These are phyloP conservation scores for Capsella rubella DNA, from an alignment of 441 rosid genomes.

Conservation along the genomic window DNA sequence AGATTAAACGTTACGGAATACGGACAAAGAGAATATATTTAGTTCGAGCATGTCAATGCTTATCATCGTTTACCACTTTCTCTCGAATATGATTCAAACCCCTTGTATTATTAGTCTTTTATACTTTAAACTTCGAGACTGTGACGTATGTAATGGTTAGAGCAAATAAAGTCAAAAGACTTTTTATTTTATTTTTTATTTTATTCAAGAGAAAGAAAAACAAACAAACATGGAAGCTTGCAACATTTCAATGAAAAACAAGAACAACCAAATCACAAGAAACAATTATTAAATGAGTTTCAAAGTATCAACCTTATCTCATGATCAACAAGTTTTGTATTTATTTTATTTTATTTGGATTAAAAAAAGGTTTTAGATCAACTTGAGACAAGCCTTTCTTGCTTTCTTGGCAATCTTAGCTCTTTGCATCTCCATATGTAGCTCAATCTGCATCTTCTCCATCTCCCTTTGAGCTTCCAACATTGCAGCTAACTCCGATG, in stretches of 20 bases:
- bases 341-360: background rate
- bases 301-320: background rate
- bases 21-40: background rate
- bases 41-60: conserved; percentile 12
- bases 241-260: conserved; percentile 27
- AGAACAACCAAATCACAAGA: background rate
- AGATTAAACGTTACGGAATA: background rate
- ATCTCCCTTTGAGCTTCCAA: conserved; percentile 47
- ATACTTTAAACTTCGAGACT: background rate
- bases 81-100: background rate
- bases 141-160: background rate
- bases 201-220: background rate
- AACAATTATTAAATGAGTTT: background rate
- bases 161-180: conserved; percentile 1
- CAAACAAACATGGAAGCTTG: conserved; percentile 20
- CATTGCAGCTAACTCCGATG: conserved; percentile 42
- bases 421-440: conserved; percentile 43
- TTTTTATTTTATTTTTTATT: too few relatives aligned
- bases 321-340: conserved; percentile 16
- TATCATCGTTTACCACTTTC: background rate
- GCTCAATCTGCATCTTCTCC: conserved; percentile 43
- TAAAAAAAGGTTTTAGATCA: conserved; percentile 20
- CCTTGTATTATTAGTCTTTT: background rate
- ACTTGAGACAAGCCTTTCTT: conserved; percentile 32
- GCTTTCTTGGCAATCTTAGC: conserved; percentile 38